Evolutionary conservation across 768 basidiomycete genomes (phyloP).

Genomic region (Amanita rubescens): DNA sequence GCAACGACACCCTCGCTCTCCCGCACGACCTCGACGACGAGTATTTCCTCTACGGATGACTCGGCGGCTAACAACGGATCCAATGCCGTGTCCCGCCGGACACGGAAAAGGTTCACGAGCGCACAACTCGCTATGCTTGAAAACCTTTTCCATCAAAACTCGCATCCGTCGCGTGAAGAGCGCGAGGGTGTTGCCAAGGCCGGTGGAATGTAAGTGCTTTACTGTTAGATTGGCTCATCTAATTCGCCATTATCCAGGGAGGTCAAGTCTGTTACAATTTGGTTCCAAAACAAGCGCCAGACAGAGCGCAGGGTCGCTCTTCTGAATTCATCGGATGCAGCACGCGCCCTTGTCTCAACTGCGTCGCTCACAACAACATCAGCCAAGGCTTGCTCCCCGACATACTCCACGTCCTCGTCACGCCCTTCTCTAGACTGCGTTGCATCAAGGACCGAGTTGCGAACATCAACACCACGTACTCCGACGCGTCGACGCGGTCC

Average conservation of each 20-base stretch:
- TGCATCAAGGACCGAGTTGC: conserved; percentile 48
- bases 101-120: conserved; percentile 64
- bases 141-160: conserved; percentile 62
- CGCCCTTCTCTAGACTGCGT: conserved; percentile 52
- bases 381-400: conserved; percentile 18
- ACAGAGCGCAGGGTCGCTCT: conserved; percentile 52
- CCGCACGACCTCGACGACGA: conserved; percentile 49
- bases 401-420: conserved; percentile 19
- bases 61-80: conserved; percentile 24
- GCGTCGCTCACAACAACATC: conserved; percentile 18
- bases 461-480: conserved; percentile 31
- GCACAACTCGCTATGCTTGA: conserved; percentile 67
- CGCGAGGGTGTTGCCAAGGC: conserved; percentile 55
- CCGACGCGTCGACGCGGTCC: conserved; percentile 31
- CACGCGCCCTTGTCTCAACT: conserved; percentile 17
- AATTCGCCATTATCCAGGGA: conserved; percentile 35
- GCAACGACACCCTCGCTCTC: conserved; percentile 27
- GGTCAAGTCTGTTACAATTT: conserved; percentile 65
- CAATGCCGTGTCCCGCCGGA: conserved; percentile 40
- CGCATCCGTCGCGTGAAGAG: conserved; percentile 70
- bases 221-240: neutral
- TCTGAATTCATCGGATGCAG: conserved; percentile 28
- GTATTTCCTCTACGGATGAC: conserved; percentile 45
- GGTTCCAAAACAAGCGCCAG: conserved; percentile 81
- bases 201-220: conserved; percentile 52